Conservation (phyloP, 371 early-diverging fungal species). For the Rhizopus delemar region DNA sequence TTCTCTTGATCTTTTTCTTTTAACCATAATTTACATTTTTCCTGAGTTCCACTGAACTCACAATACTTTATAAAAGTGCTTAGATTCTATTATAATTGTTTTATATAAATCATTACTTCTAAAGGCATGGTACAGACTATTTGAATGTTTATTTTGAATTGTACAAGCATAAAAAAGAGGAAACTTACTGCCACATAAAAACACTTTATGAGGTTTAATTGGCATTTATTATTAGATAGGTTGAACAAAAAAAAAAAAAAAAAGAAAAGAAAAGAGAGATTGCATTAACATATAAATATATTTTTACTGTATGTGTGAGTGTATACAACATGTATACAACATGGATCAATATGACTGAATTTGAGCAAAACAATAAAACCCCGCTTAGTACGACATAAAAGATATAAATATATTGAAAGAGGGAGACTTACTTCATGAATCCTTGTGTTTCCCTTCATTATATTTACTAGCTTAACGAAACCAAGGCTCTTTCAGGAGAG, state of each 20-base stretch:
- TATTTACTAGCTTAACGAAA: too few relatives aligned
- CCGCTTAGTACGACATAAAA: too few relatives aligned
- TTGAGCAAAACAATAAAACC: too few relatives aligned
- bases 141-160: neutral
- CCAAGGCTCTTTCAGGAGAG: too few relatives aligned
- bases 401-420: too few relatives aligned
- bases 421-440: too few relatives aligned
- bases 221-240: slow-evolving; percentile 6
- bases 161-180: neutral
- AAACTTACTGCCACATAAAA: slow-evolving; percentile 52
- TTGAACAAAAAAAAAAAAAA: neutral
- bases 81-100: neutral
- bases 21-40: slow-evolving; percentile 83
- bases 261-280: neutral
- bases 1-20: slow-evolving; percentile 59
- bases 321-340: too few relatives aligned
- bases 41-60: slow-evolving; percentile 80
- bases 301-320: too few relatives aligned
- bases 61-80: slow-evolving; percentile 69
- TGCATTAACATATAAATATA: too few relatives aligned
- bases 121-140: slow-evolving; percentile 63
- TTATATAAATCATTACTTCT: slow-evolving; percentile 39
- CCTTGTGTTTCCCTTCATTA: too few relatives aligned
- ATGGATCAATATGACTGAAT: too few relatives aligned
- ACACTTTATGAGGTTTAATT: slow-evolving; percentile 37